Evolutionary conservation across 345 rosid genomes (phyloP), one percentile per base, ranked within the genome.

Genomic region (Salix exigua): DNA sequence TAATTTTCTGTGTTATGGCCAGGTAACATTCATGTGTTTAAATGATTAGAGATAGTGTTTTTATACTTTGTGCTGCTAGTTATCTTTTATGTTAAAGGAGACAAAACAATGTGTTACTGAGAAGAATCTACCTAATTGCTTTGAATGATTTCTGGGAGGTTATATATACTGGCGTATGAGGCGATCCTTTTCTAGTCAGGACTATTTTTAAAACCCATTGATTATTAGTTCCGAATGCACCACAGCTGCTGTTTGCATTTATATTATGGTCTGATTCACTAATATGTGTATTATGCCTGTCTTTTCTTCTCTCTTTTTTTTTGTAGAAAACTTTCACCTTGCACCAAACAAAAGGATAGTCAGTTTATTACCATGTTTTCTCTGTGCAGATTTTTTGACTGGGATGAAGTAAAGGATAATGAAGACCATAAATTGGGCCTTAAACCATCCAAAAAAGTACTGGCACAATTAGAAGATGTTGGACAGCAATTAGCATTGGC

Each of bases 401-500:
- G 98, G 98, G 88, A 83, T 46, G 84, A 73, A 72, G 81, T 79
- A 37, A 69, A 83, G 78, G 84, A 78, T 14, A 31, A 80, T 33
- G 85, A 82, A 79, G 86, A 74, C 72, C 86, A 75, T 55, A 84
- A 84, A 71, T 77, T 85, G 68, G 88, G 79, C 77, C 42, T 85
- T 35, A 92, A 86, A 79, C 70, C 37, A 74, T 84, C 98, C 8
- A 90, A 86, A 73, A 87, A 85, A 80, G 88, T 82, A 61, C 84
- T 92, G 75, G 70, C 61, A 6, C 85, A 86, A 76, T 88, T 96
- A 66, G 84, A 77, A 70, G 85, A 87, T 79, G 87, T 88, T 75
- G 97, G 92, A 63, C 97, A 90, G 78, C 98, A 90, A 78, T 83
- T 94, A 72, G 92, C 93, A 58, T 67, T 96, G 71, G 88, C 82